Evolutionary conservation across 108 stramenopile genomes (phyloP).

Genomic region (Asterionellopsis glacialis): DNA sequence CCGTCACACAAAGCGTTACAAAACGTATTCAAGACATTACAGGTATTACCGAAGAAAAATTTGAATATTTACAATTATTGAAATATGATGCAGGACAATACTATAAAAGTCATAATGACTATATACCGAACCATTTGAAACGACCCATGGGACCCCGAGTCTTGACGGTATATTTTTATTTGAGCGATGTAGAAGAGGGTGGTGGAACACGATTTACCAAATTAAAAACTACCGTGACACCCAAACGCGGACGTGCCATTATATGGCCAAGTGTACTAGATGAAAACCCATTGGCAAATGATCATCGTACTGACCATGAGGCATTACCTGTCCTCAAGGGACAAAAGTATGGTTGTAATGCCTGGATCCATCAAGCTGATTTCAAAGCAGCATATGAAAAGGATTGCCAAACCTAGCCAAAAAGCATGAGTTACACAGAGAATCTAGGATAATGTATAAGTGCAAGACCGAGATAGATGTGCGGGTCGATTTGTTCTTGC

Average conservation of each 20-base stretch:
- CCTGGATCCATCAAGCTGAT: conserved; percentile 78
- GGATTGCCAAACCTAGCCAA: conserved; percentile 10
- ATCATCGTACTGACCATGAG: conserved; percentile 53
- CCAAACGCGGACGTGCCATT: conserved; percentile 4
- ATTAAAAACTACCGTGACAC: neutral
- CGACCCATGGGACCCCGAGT: conserved; percentile 60
- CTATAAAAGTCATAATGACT: conserved; percentile 68
- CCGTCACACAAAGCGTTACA: conserved; percentile 32
- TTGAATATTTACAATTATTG: conserved; percentile 75
- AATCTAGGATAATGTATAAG: no score
- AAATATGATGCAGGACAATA: conserved; percentile 54
- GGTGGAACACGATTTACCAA: conserved; percentile 36
- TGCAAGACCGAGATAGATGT: no score
- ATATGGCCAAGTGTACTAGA: conserved; percentile 50
- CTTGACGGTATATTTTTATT: conserved; percentile 57
- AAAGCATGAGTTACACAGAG: no score
- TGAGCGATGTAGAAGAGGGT: conserved; percentile 44
- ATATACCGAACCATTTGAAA: conserved; percentile 32
- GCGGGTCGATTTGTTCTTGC: no score
- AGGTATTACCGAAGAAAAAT: conserved; percentile 44
- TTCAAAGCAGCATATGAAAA: conserved; percentile 27
- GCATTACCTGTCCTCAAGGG: conserved; percentile 55
- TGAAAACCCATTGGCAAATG: conserved; percentile 39
- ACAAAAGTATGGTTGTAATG: conserved; percentile 46
- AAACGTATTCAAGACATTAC: conserved; percentile 57